Conservation (phyloP, 139 green algal genomes). For the Bryopsis sp. region DNA sequence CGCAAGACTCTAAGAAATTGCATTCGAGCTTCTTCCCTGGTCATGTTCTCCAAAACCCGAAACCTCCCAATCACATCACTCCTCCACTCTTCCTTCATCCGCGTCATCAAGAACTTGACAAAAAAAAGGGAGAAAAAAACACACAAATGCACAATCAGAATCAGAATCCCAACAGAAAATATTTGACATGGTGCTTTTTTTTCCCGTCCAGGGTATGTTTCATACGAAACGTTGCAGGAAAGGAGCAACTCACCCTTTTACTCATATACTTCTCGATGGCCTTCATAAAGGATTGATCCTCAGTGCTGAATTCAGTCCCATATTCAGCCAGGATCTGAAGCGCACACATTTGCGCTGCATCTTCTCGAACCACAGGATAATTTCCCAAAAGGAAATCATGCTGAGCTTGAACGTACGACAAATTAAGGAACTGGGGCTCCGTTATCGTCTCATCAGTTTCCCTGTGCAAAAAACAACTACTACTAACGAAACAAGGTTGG, state of each 20-base stretch:
- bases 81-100: slow-evolving; percentile 70
- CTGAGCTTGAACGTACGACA: slow-evolving; percentile 90
- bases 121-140: no score
- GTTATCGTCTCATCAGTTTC: slow-evolving; percentile 92
- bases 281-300: slow-evolving; percentile 34
- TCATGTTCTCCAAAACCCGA: slow-evolving; percentile 63
- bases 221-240: not conserved
- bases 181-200: not conserved
- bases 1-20: slow-evolving; percentile 90
- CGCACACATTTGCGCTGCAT: slow-evolving; percentile 87
- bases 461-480: no score
- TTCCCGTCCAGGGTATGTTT: not conserved
- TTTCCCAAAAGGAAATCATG: slow-evolving; percentile 87
- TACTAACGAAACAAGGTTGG: no score
- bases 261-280: slow-evolving; percentile 65
- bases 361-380: slow-evolving; percentile 92
- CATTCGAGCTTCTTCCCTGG: slow-evolving; percentile 83
- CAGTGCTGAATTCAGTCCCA: slow-evolving; percentile 13
- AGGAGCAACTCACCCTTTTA: slow-evolving; percentile 34
- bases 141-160: not conserved
- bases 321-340: slow-evolving; percentile 53
- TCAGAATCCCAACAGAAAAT: not conserved
- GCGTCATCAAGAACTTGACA: slow-evolving; percentile 45
- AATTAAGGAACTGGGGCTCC: slow-evolving; percentile 89
- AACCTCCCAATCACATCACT: slow-evolving; percentile 71